Evolutionary conservation across 2,329 filamentous ascomycete species (phyloP).

Genomic region (Alternaria viburni): DNA sequence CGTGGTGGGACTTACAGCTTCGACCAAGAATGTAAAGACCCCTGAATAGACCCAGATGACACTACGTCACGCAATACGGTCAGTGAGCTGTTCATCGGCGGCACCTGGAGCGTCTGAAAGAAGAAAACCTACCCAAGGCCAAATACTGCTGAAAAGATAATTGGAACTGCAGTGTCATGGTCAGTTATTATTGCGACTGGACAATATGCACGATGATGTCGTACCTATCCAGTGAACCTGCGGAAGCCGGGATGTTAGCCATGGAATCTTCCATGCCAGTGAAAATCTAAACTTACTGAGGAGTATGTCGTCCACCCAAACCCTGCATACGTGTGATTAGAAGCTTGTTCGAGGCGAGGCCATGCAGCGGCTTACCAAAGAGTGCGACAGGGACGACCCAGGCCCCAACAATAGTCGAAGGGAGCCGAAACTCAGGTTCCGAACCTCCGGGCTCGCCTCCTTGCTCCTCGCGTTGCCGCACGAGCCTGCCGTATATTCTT

Average conservation of each 20-base stretch:
- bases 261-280: slow-evolving; percentile 53
- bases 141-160: slow-evolving; percentile 57
- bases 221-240: slow-evolving; percentile 60
- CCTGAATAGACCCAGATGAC: slow-evolving; percentile 80
- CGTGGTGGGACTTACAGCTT: slow-evolving; percentile 52
- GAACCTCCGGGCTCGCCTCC: slow-evolving; percentile 63
- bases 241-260: slow-evolving; percentile 36
- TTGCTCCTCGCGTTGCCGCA: slow-evolving; percentile 59
- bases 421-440: slow-evolving; percentile 87
- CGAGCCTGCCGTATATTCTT: slow-evolving; percentile 63
- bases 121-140: slow-evolving; percentile 49
- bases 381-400: slow-evolving; percentile 79
- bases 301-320: slow-evolving; percentile 86
- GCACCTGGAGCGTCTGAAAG: slow-evolving; percentile 26
- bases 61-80: slow-evolving; percentile 53
- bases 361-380: slow-evolving; percentile 65
- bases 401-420: slow-evolving; percentile 70
- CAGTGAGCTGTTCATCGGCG: slow-evolving; percentile 37
- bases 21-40: slow-evolving; percentile 86
- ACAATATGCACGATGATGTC: slow-evolving; percentile 28
- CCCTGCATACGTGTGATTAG: slow-evolving; percentile 49
- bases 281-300: slow-evolving; percentile 71
- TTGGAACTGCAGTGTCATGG: slow-evolving; percentile 52
- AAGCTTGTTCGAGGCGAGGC: slow-evolving; percentile 28
- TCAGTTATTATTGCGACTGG: slow-evolving; percentile 42